These are phyloP conservation scores for Kodamaea restingae DNA, from an alignment of 805 yeast genomes.

Conservation along the genomic window DNA sequence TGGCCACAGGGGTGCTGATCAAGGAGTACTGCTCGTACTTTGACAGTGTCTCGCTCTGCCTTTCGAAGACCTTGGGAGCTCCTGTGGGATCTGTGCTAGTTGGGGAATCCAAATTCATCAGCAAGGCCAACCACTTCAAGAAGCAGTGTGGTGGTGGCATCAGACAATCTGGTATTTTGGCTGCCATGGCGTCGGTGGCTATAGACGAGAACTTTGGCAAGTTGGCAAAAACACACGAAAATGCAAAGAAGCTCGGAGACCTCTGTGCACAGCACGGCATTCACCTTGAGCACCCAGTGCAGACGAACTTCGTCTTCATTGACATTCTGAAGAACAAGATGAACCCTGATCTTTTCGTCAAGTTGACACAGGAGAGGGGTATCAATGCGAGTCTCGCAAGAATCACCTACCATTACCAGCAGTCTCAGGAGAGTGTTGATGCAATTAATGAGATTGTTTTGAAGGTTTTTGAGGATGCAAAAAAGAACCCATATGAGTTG, in stretches of 20 bases:
- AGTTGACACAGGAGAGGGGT: conserved; percentile 54
- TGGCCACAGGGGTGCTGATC: conserved; percentile 36
- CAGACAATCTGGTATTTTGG: conserved; percentile 39
- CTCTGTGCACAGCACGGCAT: conserved; percentile 29
- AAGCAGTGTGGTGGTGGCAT: conserved; percentile 45
- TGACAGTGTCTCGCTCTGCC: conserved; percentile 41
- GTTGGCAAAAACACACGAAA: conserved; percentile 28
- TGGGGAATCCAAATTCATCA: conserved; percentile 25
- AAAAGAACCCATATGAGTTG: conserved; percentile 43
- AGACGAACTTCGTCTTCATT: conserved; percentile 40
- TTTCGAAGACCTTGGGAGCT: conserved; percentile 41
- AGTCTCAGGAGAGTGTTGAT: conserved; percentile 27
- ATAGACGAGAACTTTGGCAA: conserved; percentile 37
- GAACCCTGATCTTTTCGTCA: conserved; percentile 29
- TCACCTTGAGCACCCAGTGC: conserved; percentile 33
- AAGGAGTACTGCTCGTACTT: conserved; percentile 37
- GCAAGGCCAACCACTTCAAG: conserved; percentile 42
- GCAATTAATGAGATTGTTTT: conserved; percentile 46
- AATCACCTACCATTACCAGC: conserved; percentile 37
- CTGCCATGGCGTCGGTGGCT: conserved; percentile 40
- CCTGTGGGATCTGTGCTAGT: conserved; percentile 43
- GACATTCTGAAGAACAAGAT: conserved; percentile 30
- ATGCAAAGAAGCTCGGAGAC: conserved; percentile 32
- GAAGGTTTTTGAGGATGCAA: conserved; percentile 54
- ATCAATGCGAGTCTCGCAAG: conserved; percentile 39